Conservation (phyloP, 371 early-diverging fungal species). For the Quaeritorhiza haematococci region DNA sequence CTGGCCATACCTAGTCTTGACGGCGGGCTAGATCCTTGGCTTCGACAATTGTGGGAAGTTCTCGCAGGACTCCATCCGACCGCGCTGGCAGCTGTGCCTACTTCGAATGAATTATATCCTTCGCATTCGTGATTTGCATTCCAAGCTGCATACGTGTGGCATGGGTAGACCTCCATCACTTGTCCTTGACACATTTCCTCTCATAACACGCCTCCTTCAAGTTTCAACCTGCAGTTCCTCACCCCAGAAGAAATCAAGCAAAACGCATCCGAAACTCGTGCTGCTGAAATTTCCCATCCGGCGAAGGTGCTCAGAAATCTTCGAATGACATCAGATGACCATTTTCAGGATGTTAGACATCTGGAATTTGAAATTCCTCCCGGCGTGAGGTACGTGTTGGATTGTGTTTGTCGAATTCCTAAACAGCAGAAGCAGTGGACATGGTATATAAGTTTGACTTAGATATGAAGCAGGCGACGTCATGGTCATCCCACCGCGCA, state of each 20-base stretch:
- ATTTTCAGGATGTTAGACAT: slow-evolving; percentile 89
- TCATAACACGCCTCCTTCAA: slow-evolving; percentile 30
- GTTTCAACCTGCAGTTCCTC: slow-evolving; percentile 34
- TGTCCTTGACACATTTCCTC: slow-evolving; percentile 12
- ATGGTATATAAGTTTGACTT: slow-evolving; percentile 3
- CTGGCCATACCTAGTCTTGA: slow-evolving; percentile 52
- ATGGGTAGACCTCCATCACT: too few relatives aligned
- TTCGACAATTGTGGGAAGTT: slow-evolving; percentile 62
- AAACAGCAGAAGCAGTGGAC: not conserved
- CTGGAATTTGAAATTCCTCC: slow-evolving; percentile 44
- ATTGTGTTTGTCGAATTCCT: too few relatives aligned
- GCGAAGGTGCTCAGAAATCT: slow-evolving; percentile 23
- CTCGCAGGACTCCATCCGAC: slow-evolving; percentile 59
- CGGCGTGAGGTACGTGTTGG: slow-evolving; percentile 10
- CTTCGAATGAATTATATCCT: slow-evolving; percentile 50
- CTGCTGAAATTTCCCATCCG: not conserved
- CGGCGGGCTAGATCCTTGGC: slow-evolving; percentile 84
- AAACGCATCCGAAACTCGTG: not conserved
- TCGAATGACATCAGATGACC: slow-evolving; percentile 70
- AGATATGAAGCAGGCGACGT: slow-evolving; percentile 82
- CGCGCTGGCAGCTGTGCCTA: slow-evolving; percentile 41
- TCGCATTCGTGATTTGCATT: too few relatives aligned
- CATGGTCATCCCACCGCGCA: slow-evolving; percentile 68
- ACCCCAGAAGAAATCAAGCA: slow-evolving; percentile 13
- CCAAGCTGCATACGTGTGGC: too few relatives aligned